A percentile compares a stretch with the other conserved stretches of the same genome.
phyloP scores from a whole-genome alignment of 345 rosid species.

The Geranium brycei region DNA sequence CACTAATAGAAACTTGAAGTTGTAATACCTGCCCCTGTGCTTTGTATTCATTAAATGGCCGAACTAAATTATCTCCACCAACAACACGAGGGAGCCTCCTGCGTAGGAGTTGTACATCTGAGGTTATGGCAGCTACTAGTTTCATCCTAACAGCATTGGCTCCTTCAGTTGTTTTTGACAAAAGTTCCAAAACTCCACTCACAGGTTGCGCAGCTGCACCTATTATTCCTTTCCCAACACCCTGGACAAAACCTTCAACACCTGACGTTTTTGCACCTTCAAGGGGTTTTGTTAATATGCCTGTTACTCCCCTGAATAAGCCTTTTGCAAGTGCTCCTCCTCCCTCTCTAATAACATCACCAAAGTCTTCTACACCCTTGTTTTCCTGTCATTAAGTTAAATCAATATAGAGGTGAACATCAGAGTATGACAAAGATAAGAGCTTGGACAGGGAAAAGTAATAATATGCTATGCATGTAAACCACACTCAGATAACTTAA shows the following conservation, averaged over 20 bases:
- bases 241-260: conserved; percentile 94
- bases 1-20: conserved; percentile 3
- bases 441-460: too few relatives aligned
- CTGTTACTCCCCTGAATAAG: conserved; percentile 91
- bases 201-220: conserved; percentile 99
- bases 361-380: conserved; percentile 93
- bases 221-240: conserved; percentile 93
- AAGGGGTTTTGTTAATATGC: conserved; percentile 91
- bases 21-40: conserved; percentile 79
- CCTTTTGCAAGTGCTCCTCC: conserved; percentile 99
- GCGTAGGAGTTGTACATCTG: conserved; percentile 97
- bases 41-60: conserved; percentile 72
- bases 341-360: conserved; percentile 93
- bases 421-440: not conserved
- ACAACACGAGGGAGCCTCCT: conserved; percentile 83
- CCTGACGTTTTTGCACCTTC: conserved; percentile 97
- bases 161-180: conserved; percentile 98
- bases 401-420: not conserved
- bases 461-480: not conserved
- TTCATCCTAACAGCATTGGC: conserved; percentile 99
- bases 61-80: conserved; percentile 81
- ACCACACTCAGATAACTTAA: not conserved
- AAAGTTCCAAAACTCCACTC: conserved; percentile 92
- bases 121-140: conserved; percentile 85
- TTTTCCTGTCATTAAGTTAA: conserved; percentile 44